Evolutionary conservation across 2,329 filamentous ascomycete species (phyloP).

Genomic region (Ceratocystis albifundus): DNA sequence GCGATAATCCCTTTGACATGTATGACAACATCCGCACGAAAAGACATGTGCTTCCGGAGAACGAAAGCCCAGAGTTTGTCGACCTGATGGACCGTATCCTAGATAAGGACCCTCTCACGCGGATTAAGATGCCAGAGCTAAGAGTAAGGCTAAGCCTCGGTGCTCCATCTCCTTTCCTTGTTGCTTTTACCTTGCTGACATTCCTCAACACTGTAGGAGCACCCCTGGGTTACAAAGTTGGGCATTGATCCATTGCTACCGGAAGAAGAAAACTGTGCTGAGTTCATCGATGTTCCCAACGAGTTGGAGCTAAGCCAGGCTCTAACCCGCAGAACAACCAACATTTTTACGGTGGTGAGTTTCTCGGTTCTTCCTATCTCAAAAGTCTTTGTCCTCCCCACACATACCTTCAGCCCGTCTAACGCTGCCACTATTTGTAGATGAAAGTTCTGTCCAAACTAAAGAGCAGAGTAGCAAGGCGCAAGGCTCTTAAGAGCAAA

Average conservation of each 20-base stretch:
- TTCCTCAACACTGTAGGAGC: constrained; percentile 45
- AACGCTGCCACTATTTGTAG: constrained; percentile 32
- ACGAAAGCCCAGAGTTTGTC: constrained; percentile 55
- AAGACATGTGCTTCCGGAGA: constrained; percentile 47
- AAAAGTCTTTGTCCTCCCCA: background rate
- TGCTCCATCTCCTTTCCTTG: background rate
- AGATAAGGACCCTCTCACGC: constrained; percentile 71
- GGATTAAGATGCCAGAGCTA: constrained; percentile 72
- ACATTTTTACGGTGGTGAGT: constrained; percentile 68
- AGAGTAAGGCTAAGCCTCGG: constrained; percentile 44
- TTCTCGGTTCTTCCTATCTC: constrained; percentile 24
- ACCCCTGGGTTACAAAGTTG: constrained; percentile 81
- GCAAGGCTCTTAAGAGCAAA: constrained; percentile 16
- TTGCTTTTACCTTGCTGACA: background rate
- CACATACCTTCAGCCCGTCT: background rate
- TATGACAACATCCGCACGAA: constrained; percentile 79
- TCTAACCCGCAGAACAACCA: constrained; percentile 79
- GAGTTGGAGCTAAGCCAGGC: constrained; percentile 82
- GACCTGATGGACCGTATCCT: constrained; percentile 64
- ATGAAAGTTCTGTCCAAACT: constrained; percentile 88
- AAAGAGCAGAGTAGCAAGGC: constrained; percentile 53
- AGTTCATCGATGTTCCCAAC: constrained; percentile 71
- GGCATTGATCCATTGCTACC: constrained; percentile 69
- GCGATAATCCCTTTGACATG: constrained; percentile 62
- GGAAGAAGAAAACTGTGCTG: constrained; percentile 72